Base-by-base conservation (phyloP, 1,139 yeast species). In the Williopsis jadinii region DNA sequence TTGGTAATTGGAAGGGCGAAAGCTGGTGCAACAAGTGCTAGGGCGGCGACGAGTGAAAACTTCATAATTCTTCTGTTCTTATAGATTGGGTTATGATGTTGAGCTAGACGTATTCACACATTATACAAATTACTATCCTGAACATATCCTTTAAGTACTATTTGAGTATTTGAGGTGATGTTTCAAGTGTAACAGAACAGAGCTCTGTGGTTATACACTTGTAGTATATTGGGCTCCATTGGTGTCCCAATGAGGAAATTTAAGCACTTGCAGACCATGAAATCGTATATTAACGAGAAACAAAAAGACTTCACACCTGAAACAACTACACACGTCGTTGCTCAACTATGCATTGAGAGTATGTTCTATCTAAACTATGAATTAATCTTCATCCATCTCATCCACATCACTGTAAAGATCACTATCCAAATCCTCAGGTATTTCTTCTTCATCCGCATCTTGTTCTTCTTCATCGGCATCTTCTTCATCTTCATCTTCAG, bases 361-460 rank as follows among this genome's bases (percentile, higher is more conserved):
- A 19, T 19, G 24, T 4, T 19, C 24, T 19, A 19, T 19, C 24
- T 19, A 19, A 6, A 5, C 24, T 19, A 6, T 19, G 24, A 19
- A 19, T 19, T 19, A 34, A 27, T 34, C 38, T n/a, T 29, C 29
- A 11, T 15, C 32, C 19, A 36, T 36, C 28, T 53, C 55, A 45
- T 66, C 70, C 35, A 64, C 59, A 30, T 66, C 72, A 49, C 71
- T 66, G 54, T 60, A 66, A 35, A 67, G 50, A 47, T 66, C 70
- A 50, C 69, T 63, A 38, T 66, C 70, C 40, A 65, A 51, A 47
- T 63, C 72, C 44, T 62, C 69, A 13, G 70, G 71, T 19, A 64
- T 63, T 32, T 63, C 71, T 15, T 54, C 60, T 12, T 50, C 50
- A 34, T 32, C 39, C 32, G 51, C 56, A 34, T 46, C 48, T 24